Evolutionary conservation across 116 monocot species (phyloP).

Genomic region (Trichopus zeylanicus): DNA sequence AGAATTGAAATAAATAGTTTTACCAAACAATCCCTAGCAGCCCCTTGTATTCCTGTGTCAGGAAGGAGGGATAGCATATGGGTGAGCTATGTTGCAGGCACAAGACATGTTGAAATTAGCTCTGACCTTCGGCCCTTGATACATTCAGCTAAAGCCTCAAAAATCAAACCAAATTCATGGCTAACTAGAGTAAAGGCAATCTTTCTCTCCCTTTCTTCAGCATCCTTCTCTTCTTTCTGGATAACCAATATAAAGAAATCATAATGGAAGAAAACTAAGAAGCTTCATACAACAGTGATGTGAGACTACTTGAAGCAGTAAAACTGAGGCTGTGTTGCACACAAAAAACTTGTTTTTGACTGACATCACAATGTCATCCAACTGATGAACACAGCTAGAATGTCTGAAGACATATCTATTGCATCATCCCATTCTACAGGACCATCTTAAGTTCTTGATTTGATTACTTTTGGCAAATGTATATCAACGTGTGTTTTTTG

Average conservation of each 20-base stretch:
- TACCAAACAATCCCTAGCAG: constrained; percentile 31
- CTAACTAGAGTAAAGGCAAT: constrained; percentile 34
- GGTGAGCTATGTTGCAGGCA: constrained; percentile 46
- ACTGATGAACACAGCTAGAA: no score
- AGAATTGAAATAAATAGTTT: not conserved
- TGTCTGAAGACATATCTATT: no score
- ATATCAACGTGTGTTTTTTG: no score
- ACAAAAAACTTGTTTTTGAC: no score
- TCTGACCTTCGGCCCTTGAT: constrained; percentile 24
- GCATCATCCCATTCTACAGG: no score
- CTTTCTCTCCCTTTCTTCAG: constrained; percentile 50
- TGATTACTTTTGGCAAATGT: no score
- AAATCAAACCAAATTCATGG: constrained; percentile 53
- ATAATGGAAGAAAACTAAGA: not conserved
- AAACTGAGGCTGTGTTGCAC: no score
- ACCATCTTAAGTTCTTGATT: no score
- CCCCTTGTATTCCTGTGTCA: constrained; percentile 28
- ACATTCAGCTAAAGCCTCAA: constrained; percentile 43
- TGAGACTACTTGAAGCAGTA: no score
- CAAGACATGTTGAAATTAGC: constrained; percentile 37
- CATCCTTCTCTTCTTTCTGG: constrained; percentile 46
- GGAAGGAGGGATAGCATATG: constrained; percentile 58
- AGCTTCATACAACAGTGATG: no score
- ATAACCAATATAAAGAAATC: not conserved
- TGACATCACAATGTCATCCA: no score